These are phyloP conservation scores for Epichloe gansuensis DNA, from an alignment of 2,329 filamentous ascomycete species.

Conservation along the genomic window DNA sequence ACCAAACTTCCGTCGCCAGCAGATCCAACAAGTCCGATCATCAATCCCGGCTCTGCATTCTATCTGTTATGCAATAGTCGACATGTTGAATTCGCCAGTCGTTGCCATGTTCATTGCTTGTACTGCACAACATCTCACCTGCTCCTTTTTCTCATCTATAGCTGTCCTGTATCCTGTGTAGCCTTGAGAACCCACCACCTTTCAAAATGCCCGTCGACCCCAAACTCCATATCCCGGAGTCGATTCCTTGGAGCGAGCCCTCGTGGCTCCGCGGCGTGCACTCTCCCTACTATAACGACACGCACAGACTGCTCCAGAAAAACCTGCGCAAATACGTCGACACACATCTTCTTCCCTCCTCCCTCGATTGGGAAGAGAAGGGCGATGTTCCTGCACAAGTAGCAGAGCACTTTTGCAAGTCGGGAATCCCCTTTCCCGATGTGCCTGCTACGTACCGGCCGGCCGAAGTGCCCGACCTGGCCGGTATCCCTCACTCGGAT, in stretches of 20 bases:
- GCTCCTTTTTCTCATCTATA: too few relatives aligned
- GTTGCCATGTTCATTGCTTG: not conserved
- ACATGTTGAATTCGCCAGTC: not conserved
- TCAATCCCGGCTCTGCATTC: not conserved
- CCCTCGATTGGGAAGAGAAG: conserved; percentile 51
- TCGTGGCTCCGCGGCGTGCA: conserved; percentile 16
- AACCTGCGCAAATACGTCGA: conserved; percentile 47
- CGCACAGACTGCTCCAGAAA: conserved; percentile 45
- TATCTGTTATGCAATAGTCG: not conserved
- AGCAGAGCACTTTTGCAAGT: conserved; percentile 22
- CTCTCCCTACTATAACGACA: conserved; percentile 48
- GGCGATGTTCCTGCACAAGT: conserved; percentile 35
- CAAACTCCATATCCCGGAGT: conserved; percentile 11
- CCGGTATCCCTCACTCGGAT: conserved; percentile 31
- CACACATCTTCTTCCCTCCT: conserved; percentile 41
- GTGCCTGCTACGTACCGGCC: conserved; percentile 25
- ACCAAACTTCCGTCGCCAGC: not conserved
- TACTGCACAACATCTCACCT: not conserved
- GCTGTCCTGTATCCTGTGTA: too few relatives aligned
- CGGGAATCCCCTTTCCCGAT: conserved; percentile 25
- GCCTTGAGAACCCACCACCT: too few relatives aligned
- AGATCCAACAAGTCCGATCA: not conserved
- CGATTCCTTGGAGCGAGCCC: conserved; percentile 15
- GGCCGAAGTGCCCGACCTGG: conserved; percentile 17
- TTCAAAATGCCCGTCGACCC: conserved; percentile 9